Evolutionary conservation across 164 flowering plant species (phyloP).

Genomic region (Magnolia changhungtana): DNA sequence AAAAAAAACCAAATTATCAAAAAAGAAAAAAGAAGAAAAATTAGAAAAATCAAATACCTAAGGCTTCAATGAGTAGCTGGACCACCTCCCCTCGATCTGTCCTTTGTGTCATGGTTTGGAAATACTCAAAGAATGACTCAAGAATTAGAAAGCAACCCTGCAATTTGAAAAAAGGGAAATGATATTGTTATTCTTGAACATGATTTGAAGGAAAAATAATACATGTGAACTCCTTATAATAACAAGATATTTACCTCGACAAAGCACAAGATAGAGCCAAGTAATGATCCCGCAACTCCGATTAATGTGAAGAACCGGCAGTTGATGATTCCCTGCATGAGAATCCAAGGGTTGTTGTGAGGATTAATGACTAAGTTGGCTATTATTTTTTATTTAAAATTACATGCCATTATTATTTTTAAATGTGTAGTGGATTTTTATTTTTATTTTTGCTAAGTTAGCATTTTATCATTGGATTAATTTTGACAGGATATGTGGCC

Average conservation of each 20-base stretch:
- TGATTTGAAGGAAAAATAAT: not conserved
- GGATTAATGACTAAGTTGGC: not conserved
- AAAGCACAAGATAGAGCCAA: conserved; percentile 76
- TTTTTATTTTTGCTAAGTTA: not conserved
- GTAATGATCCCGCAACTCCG: conserved; percentile 66
- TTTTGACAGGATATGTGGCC: too few species aligned
- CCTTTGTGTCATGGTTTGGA: conserved; percentile 34
- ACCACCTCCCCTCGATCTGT: conserved; percentile 49
- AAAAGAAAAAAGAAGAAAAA: not conserved
- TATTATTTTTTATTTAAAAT: not conserved
- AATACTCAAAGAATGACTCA: conserved; percentile 59
- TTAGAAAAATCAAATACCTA: conserved; percentile 37
- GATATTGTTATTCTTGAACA: too few species aligned
- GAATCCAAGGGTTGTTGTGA: not conserved
- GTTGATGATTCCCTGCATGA: conserved; percentile 61
- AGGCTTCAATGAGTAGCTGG: conserved; percentile 59
- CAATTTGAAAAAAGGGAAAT: not conserved
- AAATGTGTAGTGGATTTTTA: not conserved
- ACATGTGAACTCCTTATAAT: not conserved
- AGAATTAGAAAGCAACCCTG: conserved; percentile 62
- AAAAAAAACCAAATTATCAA: not conserved
- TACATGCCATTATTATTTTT: not conserved
- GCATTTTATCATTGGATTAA: not conserved
- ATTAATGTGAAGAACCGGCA: conserved; percentile 75
- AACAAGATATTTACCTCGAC: conserved; percentile 50